Evolutionary conservation across 2,329 filamentous ascomycete species (phyloP).

Genomic region (Arthrocladium fulminans): DNA sequence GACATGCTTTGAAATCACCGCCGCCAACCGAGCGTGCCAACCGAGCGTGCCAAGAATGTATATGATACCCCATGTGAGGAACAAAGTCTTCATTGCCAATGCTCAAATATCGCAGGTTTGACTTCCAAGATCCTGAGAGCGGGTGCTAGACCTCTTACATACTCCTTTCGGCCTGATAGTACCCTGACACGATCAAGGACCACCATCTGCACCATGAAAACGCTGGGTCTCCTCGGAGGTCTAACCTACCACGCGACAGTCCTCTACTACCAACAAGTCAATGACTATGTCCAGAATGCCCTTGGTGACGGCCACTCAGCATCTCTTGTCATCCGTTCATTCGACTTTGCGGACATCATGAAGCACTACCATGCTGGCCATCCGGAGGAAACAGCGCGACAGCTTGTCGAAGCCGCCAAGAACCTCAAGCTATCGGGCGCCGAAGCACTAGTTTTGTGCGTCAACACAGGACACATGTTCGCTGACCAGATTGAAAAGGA

Average conservation of each 20-base stretch:
- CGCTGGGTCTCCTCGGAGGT: slow-evolving; percentile 11
- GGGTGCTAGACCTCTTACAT: too few relatives aligned
- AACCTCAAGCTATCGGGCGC: slow-evolving; percentile 2
- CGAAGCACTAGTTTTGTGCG: slow-evolving; percentile 1
- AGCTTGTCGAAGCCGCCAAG: not conserved
- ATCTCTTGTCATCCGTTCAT: slow-evolving; percentile 9
- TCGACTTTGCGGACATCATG: slow-evolving; percentile 9
- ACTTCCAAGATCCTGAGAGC: too few relatives aligned
- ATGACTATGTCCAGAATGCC: not conserved
- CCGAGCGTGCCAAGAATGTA: too few relatives aligned
- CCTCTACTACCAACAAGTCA: slow-evolving; percentile 11
- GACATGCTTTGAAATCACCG: too few relatives aligned
- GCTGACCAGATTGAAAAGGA: slow-evolving; percentile 5
- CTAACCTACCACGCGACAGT: slow-evolving; percentile 8
- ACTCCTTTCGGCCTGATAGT: too few relatives aligned
- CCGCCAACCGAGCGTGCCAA: too few relatives aligned
- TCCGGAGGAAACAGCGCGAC: not conserved
- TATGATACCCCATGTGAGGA: too few relatives aligned
- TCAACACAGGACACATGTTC: slow-evolving; percentile 8
- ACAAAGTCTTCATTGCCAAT: too few relatives aligned
- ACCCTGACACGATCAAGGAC: too few relatives aligned
- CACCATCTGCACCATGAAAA: slow-evolving; percentile 11
- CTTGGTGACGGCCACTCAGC: slow-evolving; percentile 9
- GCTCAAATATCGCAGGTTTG: too few relatives aligned
- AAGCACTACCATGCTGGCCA: not conserved